Evolutionary conservation across 169 alveolate genomes (phyloP), one percentile per base, ranked within the genome.

Genomic region (Cryptosporidium ubiquitum): DNA sequence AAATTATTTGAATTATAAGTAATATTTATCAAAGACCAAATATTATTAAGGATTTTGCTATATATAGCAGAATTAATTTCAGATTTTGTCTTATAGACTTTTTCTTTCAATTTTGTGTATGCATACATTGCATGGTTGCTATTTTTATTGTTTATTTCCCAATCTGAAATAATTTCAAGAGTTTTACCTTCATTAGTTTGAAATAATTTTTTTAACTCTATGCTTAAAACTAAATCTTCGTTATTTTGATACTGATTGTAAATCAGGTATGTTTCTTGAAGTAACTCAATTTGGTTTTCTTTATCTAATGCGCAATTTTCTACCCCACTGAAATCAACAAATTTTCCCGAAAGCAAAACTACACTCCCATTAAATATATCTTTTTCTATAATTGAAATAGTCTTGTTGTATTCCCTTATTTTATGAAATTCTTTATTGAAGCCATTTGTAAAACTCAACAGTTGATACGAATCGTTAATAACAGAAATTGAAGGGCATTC

Each of bases 251-350:
- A n/a, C 16, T 33, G 74, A 20, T 71, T 52, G 33, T 71, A 33
- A 29, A 71, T 29, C 26, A 71, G 10, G 31, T 42, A 71, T 42
- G 29, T 29, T 55, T 71, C 85, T 49, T 31, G 29, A 33, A 71
- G 33, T 51, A 71, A 29, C 37, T 71, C 52, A 16, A 33, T 33
- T n/a, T 71, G 44, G 37, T 52, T 52, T 12, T 29, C n/a, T 26
- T 49, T 29, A 55, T 71, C 69, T 16, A 71, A 9, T 26, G 20
- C n/a, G 14, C 85, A 71, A 31, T 51, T n/a, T 20, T 71, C 70
- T 4, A 51, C 26, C 29, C 69, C 85, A 29, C 26, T 71, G 7
- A 71, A 16, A 18, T 69, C 61, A 39, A 5, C 58, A 69, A 69
- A 69, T 14, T 39, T 40, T 23, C 66, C 84, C 26, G 52, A 64